Evolutionary conservation across 345 rosid genomes (phyloP).

Genomic region (Garcia nutans): DNA sequence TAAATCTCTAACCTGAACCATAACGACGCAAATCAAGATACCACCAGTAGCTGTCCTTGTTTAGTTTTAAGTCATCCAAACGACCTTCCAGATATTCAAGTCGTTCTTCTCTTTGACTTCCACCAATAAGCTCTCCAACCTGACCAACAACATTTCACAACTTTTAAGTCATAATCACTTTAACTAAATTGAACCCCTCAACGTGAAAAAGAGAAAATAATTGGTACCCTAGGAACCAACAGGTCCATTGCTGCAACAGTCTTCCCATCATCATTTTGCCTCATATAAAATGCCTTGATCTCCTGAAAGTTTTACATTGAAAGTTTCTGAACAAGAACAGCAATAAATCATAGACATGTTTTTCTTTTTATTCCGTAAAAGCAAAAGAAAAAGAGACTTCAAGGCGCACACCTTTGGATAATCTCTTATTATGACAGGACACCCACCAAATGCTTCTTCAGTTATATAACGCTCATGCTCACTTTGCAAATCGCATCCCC

Average conservation of each 20-base stretch:
- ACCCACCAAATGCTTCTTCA: constrained; percentile 77
- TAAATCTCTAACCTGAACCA: constrained; percentile 72
- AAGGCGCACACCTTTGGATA: constrained; percentile 68
- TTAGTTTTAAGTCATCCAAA: constrained; percentile 68
- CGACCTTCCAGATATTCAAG: constrained; percentile 79
- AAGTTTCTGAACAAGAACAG: constrained; percentile 3
- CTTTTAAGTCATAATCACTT: neutral
- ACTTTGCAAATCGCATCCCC: constrained; percentile 98
- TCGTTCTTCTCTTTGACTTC: constrained; percentile 99
- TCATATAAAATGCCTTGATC: constrained; percentile 97
- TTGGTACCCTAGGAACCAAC: constrained; percentile 89
- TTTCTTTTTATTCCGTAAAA: neutral
- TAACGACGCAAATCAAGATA: constrained; percentile 93
- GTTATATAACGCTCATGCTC: constrained; percentile 99
- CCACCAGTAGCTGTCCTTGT: constrained; percentile 94
- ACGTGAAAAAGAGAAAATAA: neutral
- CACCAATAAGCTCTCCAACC: constrained; percentile 97
- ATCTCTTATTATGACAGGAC: constrained; percentile 90
- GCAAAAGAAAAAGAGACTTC: constrained; percentile 5
- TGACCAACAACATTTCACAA: constrained; percentile 20
- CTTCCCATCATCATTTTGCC: constrained; percentile 93
- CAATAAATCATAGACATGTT: neutral
- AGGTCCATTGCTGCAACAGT: constrained; percentile 99
- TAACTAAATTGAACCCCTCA: neutral
- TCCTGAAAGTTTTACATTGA: constrained; percentile 47